These are phyloP conservation scores for Bruguiera hainesii DNA, from an alignment of 441 rosid species.

Conservation along the genomic window DNA sequence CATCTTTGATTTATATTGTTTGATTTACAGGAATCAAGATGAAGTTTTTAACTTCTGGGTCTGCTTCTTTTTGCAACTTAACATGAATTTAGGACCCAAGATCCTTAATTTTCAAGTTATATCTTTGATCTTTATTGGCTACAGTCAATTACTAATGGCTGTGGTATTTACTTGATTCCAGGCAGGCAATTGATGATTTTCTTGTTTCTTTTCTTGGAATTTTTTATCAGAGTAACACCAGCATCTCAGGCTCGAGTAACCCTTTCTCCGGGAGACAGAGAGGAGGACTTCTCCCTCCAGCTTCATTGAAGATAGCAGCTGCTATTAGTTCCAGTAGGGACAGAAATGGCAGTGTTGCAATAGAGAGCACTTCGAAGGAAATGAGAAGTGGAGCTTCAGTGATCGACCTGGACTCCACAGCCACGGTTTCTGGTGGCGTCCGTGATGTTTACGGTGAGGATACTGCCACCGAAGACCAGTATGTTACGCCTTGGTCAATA, in stretches of 20 bases:
- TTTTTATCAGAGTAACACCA: constrained; percentile 50
- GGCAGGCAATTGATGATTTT: not conserved
- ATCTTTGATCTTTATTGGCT: not conserved
- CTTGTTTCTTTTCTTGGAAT: not conserved
- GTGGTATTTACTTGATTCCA: too few species aligned
- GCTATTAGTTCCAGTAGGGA: constrained; percentile 43
- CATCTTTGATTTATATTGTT: not conserved
- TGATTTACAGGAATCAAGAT: not conserved
- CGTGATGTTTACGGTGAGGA: constrained; percentile 75
- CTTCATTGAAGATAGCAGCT: constrained; percentile 36
- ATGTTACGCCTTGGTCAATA: constrained; percentile 83
- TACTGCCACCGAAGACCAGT: constrained; percentile 69
- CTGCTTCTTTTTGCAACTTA: too few species aligned
- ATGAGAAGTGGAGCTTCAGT: constrained; percentile 38
- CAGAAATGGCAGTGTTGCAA: constrained; percentile 42
- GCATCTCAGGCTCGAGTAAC: constrained; percentile 46
- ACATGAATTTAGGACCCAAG: too few species aligned
- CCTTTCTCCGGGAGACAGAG: constrained; percentile 42
- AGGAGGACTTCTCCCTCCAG: constrained; percentile 29
- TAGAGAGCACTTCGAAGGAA: constrained; percentile 43
- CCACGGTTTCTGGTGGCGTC: constrained; percentile 53
- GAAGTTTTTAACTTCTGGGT: not conserved
- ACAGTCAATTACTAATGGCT: too few species aligned
- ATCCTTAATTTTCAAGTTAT: too few species aligned
- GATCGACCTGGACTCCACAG: constrained; percentile 38